Evolutionary conservation across 345 rosid species (phyloP), one percentile per base, ranked within the genome.

Genomic region (Rhizophora mangle): DNA sequence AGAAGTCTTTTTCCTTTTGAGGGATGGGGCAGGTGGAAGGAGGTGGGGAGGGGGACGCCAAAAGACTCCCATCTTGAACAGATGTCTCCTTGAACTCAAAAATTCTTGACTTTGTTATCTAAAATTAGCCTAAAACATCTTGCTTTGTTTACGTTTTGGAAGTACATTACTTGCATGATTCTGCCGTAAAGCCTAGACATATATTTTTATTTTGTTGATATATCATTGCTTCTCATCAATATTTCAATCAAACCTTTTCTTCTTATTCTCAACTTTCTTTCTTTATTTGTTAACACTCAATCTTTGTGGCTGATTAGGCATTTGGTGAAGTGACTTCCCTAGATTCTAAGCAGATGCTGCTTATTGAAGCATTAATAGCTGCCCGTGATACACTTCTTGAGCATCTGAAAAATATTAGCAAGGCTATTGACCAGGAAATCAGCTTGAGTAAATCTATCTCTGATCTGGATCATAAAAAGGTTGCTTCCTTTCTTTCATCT

Each of bases 341-440:
- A 53, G 81, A 85, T 76, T 69, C 72, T 74, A 83, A 82, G 61
- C 80, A 78, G 68, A 76, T 79, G 49, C 63, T 74, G 76, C 75
- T 83, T 73, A 83, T 88, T 60, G 89, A 86, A 83, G 84, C 91
- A 72, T 78, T 93, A 76, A 72, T 86, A 64, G 75, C 78, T 74
- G 85, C 96, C 63, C 89, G 87, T 19, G 88, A 82, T 57, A 69
- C 78, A 70, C 73, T 88, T 69, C 74, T 88, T 24, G 85, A 72
- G 64, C 91, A 88, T 70, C 76, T 93, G 71, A 77, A 78, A 70
- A 86, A 74, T 67, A 87, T 90, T 66, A 72, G 96, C 85, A 79
- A 74, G 68, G 89, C 84, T 34, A 82, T 87, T 79, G 82, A 75
- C 69, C 74, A 65, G 70, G 68, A 75, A 43, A 47, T 87, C 54